These are phyloP conservation scores for Talaromyces pinophilus DNA, from an alignment of 2,329 filamentous ascomycete genomes.

Conservation along the genomic window DNA sequence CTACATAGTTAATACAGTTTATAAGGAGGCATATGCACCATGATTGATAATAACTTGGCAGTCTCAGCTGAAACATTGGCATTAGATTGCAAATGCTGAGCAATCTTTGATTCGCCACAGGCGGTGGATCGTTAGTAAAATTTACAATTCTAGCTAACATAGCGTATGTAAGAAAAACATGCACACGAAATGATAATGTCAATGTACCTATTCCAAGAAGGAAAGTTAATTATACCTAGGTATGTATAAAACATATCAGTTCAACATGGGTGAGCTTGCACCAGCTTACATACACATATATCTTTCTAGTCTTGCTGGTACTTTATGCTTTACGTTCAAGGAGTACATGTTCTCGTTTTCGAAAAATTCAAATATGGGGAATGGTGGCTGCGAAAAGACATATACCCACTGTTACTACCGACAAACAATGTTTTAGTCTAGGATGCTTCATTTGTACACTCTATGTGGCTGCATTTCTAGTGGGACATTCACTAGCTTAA, in stretches of 20 bases:
- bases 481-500: not conserved
- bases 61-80: not conserved
- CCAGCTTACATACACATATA: not conserved
- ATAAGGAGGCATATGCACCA: not conserved
- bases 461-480: not conserved
- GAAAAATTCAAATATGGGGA: not conserved
- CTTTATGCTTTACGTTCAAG: not conserved
- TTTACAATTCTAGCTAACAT: too few species aligned
- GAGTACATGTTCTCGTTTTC: not conserved
- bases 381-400: not conserved
- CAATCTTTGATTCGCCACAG: not conserved
- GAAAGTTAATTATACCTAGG: not conserved
- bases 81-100: not conserved
- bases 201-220: not conserved
- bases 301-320: not conserved
- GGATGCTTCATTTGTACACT: not conserved
- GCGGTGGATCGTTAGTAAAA: not conserved
- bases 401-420: not conserved
- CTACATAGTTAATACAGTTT: too few species aligned
- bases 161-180: too few species aligned
- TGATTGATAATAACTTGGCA: not conserved
- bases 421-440: not conserved
- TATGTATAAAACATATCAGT: not conserved
- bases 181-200: too few species aligned
- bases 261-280: not conserved